A percentile compares a stretch with the other conserved stretches of the same genome.
phyloP scores from a whole-genome alignment of 2,329 filamentous ascomycete genomes.

The Capronia coronata region DNA sequence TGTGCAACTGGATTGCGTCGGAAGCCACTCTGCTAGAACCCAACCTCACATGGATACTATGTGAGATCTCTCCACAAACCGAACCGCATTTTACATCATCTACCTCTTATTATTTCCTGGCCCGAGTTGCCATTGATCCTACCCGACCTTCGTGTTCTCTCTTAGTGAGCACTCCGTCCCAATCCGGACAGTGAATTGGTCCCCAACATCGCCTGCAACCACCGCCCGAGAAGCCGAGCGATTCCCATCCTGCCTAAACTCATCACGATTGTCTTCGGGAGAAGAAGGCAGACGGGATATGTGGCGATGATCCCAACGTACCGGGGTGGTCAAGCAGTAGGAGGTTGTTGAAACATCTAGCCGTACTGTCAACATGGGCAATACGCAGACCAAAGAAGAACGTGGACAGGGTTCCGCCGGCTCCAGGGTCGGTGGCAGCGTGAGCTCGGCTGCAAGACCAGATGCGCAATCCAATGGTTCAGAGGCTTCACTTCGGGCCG shows the following conservation, averaged over 20 bases:
- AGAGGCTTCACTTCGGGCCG: slow-evolving; percentile 15
- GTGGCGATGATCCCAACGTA: slow-evolving; percentile 15
- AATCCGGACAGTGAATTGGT: slow-evolving; percentile 7
- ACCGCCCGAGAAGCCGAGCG: slow-evolving; percentile 2
- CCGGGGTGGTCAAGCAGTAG: slow-evolving; percentile 13
- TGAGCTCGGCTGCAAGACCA: slow-evolving; percentile 16
- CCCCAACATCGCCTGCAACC: slow-evolving; percentile 1
- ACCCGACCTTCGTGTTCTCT: neutral
- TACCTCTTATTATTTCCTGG: neutral
- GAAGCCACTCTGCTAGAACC: slow-evolving; percentile 1
- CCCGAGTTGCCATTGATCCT: neutral
- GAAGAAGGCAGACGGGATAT: slow-evolving; percentile 10
- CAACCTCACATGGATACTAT: slow-evolving; percentile 8
- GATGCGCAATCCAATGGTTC: slow-evolving; percentile 16
- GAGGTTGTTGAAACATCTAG: slow-evolving; percentile 17
- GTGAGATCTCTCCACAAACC: slow-evolving; percentile 15
- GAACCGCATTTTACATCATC: slow-evolving; percentile 10
- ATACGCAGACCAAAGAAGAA: slow-evolving; percentile 44
- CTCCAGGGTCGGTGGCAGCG: slow-evolving; percentile 18
- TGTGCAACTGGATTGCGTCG: neutral
- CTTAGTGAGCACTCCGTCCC: neutral
- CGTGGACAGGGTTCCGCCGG: slow-evolving; percentile 29
- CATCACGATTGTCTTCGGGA: slow-evolving; percentile 2
- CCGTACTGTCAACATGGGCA: slow-evolving; percentile 36
- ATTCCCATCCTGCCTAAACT: slow-evolving; percentile 1